Base-by-base conservation (phyloP, 2,329 filamentous ascomycete genomes). In the Penicillium glabrum region DNA sequence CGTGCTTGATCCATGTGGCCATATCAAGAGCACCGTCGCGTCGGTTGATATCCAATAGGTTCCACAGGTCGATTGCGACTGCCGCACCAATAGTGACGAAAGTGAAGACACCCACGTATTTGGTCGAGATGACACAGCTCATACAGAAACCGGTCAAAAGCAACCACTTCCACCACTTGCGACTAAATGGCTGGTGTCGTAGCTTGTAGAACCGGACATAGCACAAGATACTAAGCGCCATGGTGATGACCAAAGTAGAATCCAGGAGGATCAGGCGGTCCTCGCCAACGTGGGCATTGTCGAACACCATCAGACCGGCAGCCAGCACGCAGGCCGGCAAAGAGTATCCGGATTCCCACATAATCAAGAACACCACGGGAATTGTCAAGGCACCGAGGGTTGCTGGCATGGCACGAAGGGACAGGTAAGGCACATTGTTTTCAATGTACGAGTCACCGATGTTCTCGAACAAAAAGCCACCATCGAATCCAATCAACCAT, bases 91-190 rank as follows among this genome's bases (percentile, higher is more conserved):
- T 95, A 60, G 93, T 96, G 75, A 98, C 87, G 77, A 99, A 99
- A 70, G 93, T 96, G 77, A 99, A 99, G 39, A 90, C 83, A 67
- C 95, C 95, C 57, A 99, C 93, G 66, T 99, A 99, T 81, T 99
- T 99, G 74, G 91, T 96, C 54, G 95, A 98, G 69, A 99, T 98
- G 72, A 97, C 95, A 74, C 93, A 98, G 72, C 93, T 97, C 72
- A 99, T 84, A 59, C 89, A 89, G 73, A 99, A 93, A 58, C 95
- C 95, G 8, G 95, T 99, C 68, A 98, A 78, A 61, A 99, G 86
- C 58, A 99, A 85, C 95, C 95, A 99, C 78, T 99, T 99, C 95
- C 95, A 99, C 95, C 95, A 99, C 79, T 99, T 98, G 60, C 92
- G 86, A 58, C 89, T 86, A 74, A 99, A 99, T 3, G 95, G 84